Conservation (phyloP, 305 asterid genomes). For the Fraxinus sp. region DNA sequence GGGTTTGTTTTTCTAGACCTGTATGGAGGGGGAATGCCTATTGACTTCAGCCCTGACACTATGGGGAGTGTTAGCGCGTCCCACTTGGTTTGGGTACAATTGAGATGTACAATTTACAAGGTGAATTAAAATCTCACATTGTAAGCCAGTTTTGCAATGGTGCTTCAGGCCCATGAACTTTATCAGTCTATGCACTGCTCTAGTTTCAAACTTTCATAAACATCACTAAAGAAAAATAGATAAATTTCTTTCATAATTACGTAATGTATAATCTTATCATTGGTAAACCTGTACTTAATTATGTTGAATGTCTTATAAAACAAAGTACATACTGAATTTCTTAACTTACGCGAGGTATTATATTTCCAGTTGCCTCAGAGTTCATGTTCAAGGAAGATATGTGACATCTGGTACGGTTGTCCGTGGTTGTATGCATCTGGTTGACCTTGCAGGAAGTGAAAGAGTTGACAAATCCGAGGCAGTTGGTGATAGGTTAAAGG, state of each 20-base stretch:
- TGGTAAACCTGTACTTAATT: neutral
- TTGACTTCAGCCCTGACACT: neutral
- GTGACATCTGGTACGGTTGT: constrained; percentile 63
- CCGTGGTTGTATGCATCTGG: constrained; percentile 93
- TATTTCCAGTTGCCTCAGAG: constrained; percentile 79
- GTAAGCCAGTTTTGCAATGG: neutral
- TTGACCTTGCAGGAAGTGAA: constrained; percentile 98
- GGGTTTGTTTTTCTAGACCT: neutral
- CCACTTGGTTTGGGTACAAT: neutral
- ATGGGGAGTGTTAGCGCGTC: neutral
- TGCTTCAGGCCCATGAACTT: neutral
- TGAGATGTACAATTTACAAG: neutral
- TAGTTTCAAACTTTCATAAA: neutral
- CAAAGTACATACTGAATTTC: neutral
- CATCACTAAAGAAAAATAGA: neutral
- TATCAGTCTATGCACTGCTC: neutral
- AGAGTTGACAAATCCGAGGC: constrained; percentile 76
- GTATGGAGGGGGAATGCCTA: neutral
- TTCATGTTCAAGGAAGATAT: constrained; percentile 91
- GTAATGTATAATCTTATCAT: neutral
- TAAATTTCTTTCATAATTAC: neutral
- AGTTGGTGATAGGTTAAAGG: constrained; percentile 74
- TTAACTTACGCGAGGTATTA: constrained; percentile 15
- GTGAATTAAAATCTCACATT: neutral
- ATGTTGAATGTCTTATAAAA: neutral